Evolutionary conservation across 108 stramenopile genomes (phyloP).

Genomic region (Nannochloropsis salina): DNA sequence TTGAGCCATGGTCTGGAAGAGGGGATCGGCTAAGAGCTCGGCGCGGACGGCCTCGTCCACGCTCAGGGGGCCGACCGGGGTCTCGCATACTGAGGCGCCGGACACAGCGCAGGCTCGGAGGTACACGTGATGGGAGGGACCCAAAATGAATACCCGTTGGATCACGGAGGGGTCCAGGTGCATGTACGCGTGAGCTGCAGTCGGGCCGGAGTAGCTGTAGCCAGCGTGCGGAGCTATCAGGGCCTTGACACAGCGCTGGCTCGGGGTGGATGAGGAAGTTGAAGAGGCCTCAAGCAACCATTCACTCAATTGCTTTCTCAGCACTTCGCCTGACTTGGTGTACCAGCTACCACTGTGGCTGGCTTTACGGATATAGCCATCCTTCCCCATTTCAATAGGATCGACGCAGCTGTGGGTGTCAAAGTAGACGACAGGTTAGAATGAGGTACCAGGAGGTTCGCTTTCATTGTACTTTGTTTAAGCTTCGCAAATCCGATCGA

Average conservation of each 20-base stretch:
- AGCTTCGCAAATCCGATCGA: no score
- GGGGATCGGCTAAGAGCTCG: slow-evolving; percentile 41
- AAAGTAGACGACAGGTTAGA: no score
- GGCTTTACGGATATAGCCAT: slow-evolving; percentile 25
- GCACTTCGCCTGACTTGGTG: neutral
- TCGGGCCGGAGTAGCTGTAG: slow-evolving; percentile 49
- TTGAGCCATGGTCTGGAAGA: slow-evolving; percentile 41
- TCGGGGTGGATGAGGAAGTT: neutral
- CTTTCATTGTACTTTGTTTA: no score
- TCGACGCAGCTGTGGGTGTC: no score
- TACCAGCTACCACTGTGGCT: slow-evolving; percentile 33
- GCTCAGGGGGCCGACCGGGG: slow-evolving; percentile 48
- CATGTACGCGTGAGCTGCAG: slow-evolving; percentile 48
- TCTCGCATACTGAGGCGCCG: slow-evolving; percentile 37
- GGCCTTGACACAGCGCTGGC: slow-evolving; percentile 16
- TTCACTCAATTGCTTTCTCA: slow-evolving; percentile 20
- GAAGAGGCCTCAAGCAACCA: neutral
- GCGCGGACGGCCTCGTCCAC: slow-evolving; percentile 37
- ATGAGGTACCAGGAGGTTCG: no score
- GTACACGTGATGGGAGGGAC: slow-evolving; percentile 54
- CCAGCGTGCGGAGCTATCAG: slow-evolving; percentile 50
- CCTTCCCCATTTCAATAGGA: neutral
- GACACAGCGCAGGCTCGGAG: slow-evolving; percentile 45
- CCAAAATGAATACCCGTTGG: slow-evolving; percentile 47
- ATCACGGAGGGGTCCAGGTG: slow-evolving; percentile 28